Evolutionary conservation across 441 rosid genomes (phyloP).

Genomic region (Biscutella laevigata): DNA sequence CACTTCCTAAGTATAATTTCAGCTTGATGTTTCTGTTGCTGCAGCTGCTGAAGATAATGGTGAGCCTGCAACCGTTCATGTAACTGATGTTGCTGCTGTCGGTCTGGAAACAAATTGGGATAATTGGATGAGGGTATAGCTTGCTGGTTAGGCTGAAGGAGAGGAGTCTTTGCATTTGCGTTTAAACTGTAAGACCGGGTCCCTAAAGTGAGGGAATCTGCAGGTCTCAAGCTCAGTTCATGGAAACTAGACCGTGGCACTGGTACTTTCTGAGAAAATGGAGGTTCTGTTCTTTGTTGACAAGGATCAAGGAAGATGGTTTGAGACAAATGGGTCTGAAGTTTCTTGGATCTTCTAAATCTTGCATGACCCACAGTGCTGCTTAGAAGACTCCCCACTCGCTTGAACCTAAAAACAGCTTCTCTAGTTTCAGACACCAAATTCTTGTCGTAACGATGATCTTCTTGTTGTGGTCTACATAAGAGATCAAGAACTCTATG

Average conservation of each 20-base stretch:
- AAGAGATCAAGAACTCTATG: constrained; percentile 38
- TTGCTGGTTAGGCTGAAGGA: constrained; percentile 29
- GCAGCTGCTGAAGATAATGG: constrained; percentile 46
- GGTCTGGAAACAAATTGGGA: constrained; percentile 24
- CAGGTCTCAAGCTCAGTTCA: constrained; percentile 48
- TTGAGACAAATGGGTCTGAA: constrained; percentile 40
- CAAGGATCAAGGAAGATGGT: constrained; percentile 38
- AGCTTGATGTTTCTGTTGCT: constrained; percentile 59
- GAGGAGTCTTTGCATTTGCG: constrained; percentile 46
- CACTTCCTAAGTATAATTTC: constrained; percentile 58
- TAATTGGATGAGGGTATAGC: constrained; percentile 2
- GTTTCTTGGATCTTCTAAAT: constrained; percentile 59
- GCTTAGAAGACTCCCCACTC: constrained; percentile 60
- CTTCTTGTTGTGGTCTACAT: constrained; percentile 51
- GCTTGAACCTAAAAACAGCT: constrained; percentile 74
- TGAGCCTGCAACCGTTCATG: constrained; percentile 29
- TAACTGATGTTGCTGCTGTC: constrained; percentile 32
- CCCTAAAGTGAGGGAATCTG: constrained; percentile 47
- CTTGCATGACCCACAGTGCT: constrained; percentile 80
- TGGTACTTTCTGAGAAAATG: constrained; percentile 29
- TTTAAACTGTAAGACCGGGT: constrained; percentile 42
- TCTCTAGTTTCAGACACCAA: constrained; percentile 65
- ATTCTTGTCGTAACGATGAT: constrained; percentile 43
- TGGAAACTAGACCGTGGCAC: constrained; percentile 34
- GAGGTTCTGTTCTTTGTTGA: constrained; percentile 31